Conservation (phyloP, 106 monocot genomes). For the Cymbidium sinense region DNA sequence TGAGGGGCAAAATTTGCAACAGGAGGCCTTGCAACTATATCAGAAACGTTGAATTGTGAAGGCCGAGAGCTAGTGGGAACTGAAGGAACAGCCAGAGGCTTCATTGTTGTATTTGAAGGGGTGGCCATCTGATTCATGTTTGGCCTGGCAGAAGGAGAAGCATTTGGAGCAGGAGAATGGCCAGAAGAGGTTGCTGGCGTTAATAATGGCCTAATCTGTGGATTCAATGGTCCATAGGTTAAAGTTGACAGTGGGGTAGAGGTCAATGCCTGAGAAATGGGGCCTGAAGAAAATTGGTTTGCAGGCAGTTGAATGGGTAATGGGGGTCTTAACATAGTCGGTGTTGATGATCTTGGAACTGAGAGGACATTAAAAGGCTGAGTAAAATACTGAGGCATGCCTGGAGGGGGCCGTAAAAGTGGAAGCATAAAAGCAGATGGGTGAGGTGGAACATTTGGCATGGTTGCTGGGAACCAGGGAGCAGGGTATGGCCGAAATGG, state of each 20-base stretch:
- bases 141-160: background rate
- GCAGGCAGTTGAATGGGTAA: conserved; percentile 17
- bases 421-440: conserved; percentile 18
- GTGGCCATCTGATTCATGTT: conserved; percentile 10
- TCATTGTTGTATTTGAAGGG: conserved; percentile 2
- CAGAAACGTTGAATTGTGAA: conserved; percentile 23
- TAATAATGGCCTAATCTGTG: conserved; percentile 11
- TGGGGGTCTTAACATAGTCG: conserved; percentile 25
- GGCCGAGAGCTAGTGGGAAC: background rate
- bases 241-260: background rate
- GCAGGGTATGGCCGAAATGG: conserved; percentile 34
- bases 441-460: conserved; percentile 16
- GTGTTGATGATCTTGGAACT: conserved; percentile 20
- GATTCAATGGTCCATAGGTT: conserved; percentile 17
- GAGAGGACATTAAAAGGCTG: conserved; percentile 18
- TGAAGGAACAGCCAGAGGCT: conserved; percentile 11
- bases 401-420: conserved; percentile 10
- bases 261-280: conserved; percentile 5
- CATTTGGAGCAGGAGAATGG: conserved; percentile 19
- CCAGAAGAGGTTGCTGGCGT: conserved; percentile 4
- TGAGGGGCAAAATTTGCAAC: conserved; percentile 21
- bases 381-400: conserved; percentile 15
- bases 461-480: conserved; percentile 28
- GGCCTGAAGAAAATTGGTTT: conserved; percentile 10
- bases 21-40: conserved; percentile 11